phyloP scores from a whole-genome alignment of 345 rosid species.

The Limnanthes douglasii region DNA sequence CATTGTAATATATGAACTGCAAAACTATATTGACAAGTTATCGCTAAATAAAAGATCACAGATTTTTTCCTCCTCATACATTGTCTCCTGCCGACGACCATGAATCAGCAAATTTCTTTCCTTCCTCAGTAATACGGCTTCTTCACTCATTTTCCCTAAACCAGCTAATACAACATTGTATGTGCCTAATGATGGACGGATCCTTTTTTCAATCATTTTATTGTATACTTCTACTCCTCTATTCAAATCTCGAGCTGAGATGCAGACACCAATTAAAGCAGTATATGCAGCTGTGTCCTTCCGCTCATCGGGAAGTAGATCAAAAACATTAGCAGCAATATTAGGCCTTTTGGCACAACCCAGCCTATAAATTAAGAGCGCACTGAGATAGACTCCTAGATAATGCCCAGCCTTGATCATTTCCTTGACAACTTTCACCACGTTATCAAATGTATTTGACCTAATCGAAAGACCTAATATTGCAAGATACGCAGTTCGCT shows the following conservation, averaged over 20 bases:
- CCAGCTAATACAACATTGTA: conserved; percentile 51
- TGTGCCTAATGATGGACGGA: conserved; percentile 51
- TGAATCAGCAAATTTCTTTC: conserved; percentile 29
- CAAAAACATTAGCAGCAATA: conserved; percentile 44
- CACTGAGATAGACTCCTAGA: conserved; percentile 40
- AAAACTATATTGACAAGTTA: too few relatives aligned
- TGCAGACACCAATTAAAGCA: conserved; percentile 49
- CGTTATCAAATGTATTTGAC: conserved; percentile 19
- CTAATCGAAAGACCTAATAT: conserved; percentile 41
- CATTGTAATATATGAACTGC: too few relatives aligned
- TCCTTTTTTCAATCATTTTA: conserved; percentile 38
- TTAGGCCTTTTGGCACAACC: conserved; percentile 68
- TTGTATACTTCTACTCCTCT: conserved; percentile 46
- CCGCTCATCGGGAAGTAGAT: conserved; percentile 41
- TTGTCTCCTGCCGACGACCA: conserved; percentile 15
- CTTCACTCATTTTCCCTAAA: conserved; percentile 41
- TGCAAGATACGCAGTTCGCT: conserved; percentile 40
- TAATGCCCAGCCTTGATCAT: conserved; percentile 43
- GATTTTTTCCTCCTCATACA: conserved; percentile 29
- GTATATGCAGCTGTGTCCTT: conserved; percentile 55
- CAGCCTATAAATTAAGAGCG: conserved; percentile 46
- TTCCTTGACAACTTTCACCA: conserved; percentile 30
- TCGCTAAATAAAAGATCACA: conserved; percentile 60
- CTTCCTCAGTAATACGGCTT: conserved; percentile 32
- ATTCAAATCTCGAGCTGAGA: conserved; percentile 60